Evolutionary conservation across 2,329 filamentous ascomycete species (phyloP), one percentile per base, ranked within the genome.

Genomic region (Scytalidium sp.): DNA sequence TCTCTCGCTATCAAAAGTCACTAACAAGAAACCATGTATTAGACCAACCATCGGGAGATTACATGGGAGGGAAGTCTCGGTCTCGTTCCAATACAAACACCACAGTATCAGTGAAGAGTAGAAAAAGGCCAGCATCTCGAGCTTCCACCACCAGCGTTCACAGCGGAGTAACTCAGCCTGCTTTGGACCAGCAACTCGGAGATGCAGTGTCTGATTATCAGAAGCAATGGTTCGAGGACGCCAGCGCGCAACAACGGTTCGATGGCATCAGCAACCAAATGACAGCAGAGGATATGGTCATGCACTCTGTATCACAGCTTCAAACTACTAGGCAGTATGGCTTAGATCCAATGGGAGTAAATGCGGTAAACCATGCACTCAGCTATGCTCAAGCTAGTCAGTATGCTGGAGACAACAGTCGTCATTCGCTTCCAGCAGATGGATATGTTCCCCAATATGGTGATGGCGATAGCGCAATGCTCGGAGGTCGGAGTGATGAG

Each of bases 211-310:
- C 51, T 13, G 60, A 63, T 21, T 60, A 59, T 43, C 59, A 59
- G 5, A 62, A 60, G 44, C 61, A 66, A 53, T 67, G 64, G 63
- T 66, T 62, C 54, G 60, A 66, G 23, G 59, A 59, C 50, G 39
- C 57, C 10, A 61, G 63, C 29, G 46, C 54, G 39, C 61, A 57
- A 19, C 54, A 64, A 41, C 56, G 60, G 48, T 64, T 64, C 25
- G 57, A 50, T 22, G 53, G 45, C 36, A 57, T 61, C 23, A 54
- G 55, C 36, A 58, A 66, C 39, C 60, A 64, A 47, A 74, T 84
- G 70, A 74, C 78, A 3, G 68, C 78, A 20, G 81, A 84, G 56
- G 80, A 81, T 52, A 75, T 84, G 68, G 76, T 85, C 43, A 69
- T 85, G 53, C 78, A 81, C 49, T 76, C 78, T 17, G 75, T 77